Conservation (phyloP, 148 eudicot genomes). For the Spergularia marina region DNA sequence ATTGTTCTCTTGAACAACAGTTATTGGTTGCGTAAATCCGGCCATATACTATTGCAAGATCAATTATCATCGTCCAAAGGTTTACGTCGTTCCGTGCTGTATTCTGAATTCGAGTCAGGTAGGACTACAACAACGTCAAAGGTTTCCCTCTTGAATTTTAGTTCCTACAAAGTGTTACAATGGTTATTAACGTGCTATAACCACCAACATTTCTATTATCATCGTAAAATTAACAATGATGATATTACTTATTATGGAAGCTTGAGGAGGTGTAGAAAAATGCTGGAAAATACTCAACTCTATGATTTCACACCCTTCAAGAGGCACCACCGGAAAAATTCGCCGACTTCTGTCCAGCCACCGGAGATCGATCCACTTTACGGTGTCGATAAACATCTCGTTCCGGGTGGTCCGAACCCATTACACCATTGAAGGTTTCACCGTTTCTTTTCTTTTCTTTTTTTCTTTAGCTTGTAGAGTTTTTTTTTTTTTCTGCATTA, state of each 20-base stretch:
- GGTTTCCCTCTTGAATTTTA: background rate
- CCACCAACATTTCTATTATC: background rate
- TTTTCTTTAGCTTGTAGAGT: background rate
- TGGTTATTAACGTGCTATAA: slow-evolving; percentile 1
- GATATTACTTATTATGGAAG: background rate
- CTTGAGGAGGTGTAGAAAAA: slow-evolving; percentile 18
- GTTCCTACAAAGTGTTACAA: background rate
- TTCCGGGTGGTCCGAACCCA: slow-evolving; percentile 76
- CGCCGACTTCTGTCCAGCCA: slow-evolving; percentile 7
- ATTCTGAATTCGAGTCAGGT: background rate
- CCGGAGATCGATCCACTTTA: slow-evolving; percentile 61
- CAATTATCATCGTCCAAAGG: too few species aligned
- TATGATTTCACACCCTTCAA: slow-evolving; percentile 78
- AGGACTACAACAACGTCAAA: background rate
- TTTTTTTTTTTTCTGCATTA: too few species aligned
- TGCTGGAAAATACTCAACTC: slow-evolving; percentile 24
- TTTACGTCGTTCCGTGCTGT: too few species aligned
- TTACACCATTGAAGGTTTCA: slow-evolving; percentile 64
- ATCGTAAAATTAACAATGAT: background rate
- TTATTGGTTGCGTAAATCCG: background rate
- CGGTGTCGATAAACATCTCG: slow-evolving; percentile 59
- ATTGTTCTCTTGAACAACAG: background rate
- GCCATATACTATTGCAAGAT: too few species aligned
- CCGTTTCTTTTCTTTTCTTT: background rate
- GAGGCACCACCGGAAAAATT: slow-evolving; percentile 30